These are phyloP conservation scores for Clavispora fructus DNA, from an alignment of 805 yeast genomes.

Conservation along the genomic window DNA sequence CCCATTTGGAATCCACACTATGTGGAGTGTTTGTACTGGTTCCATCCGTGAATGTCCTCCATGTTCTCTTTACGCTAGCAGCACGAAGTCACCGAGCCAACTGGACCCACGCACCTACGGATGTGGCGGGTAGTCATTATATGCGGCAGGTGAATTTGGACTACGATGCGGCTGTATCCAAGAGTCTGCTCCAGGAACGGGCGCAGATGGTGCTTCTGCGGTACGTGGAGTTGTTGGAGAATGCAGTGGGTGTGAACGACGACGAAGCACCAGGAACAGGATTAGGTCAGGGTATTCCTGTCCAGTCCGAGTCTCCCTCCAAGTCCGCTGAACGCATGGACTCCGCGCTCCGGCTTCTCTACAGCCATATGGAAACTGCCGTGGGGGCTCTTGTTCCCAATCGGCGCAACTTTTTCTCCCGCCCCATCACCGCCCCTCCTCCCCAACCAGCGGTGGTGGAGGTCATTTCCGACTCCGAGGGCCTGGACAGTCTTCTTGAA, in stretches of 20 bases:
- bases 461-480: slow-evolving; percentile 22
- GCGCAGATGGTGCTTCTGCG: slow-evolving; percentile 9
- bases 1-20: slow-evolving; percentile 19
- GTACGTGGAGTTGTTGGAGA: not conserved
- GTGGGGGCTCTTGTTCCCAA: slow-evolving; percentile 7
- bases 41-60: slow-evolving; percentile 24
- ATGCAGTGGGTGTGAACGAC: no score
- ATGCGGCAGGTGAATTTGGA: slow-evolving; percentile 15
- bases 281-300: no score
- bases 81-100: slow-evolving; percentile 22
- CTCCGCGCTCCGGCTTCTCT: slow-evolving; percentile 1
- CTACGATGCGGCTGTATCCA: slow-evolving; percentile 16
- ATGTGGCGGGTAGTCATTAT: slow-evolving; percentile 18
- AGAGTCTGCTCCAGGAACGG: slow-evolving; percentile 18
- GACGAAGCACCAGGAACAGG: no score
- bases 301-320: no score
- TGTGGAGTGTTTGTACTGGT: slow-evolving; percentile 8
- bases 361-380: slow-evolving; percentile 1
- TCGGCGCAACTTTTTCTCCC: slow-evolving; percentile 1
- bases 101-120: slow-evolving; percentile 17
- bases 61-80: slow-evolving; percentile 29
- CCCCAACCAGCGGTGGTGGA: slow-evolving; percentile 8
- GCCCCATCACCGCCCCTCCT: not conserved
- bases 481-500: slow-evolving; percentile 8
- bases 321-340: not conserved